A percentile compares a stretch with the other conserved stretches of the same genome.
Conservation (phyloP, 2,329 filamentous ascomycete genomes). For the Cytospora chrysosperma region DNA sequence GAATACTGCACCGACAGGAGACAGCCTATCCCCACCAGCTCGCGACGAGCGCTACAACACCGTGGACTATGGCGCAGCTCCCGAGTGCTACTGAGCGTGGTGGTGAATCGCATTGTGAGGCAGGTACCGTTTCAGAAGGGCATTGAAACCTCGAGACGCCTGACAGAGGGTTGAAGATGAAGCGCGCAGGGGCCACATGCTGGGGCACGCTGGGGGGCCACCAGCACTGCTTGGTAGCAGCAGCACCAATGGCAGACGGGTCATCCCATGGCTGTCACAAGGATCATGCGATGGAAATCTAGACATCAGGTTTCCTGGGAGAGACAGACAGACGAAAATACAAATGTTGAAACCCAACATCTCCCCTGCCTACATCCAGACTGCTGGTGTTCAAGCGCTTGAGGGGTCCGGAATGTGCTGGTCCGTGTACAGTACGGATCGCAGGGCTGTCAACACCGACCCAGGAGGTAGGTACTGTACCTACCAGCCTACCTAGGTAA, state of each 20-base stretch:
- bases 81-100: slow-evolving; percentile 6
- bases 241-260: not conserved
- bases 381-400: not conserved
- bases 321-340: too few relatives aligned
- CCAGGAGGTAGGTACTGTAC: too few relatives aligned
- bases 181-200: slow-evolving; percentile 22
- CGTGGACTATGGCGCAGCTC: slow-evolving; percentile 24
- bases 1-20: slow-evolving; percentile 5
- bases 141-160: slow-evolving; percentile 8
- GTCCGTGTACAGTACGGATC: not conserved
- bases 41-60: slow-evolving; percentile 16
- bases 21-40: slow-evolving; percentile 9
- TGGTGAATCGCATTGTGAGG: slow-evolving; percentile 22
- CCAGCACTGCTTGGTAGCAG: not conserved
- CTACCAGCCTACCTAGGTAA: not conserved
- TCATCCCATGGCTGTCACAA: too few relatives aligned
- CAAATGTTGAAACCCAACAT: not conserved
- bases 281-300: too few relatives aligned
- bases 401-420: not conserved
- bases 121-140: slow-evolving; percentile 21
- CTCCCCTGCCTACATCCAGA: not conserved
- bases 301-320: too few relatives aligned
- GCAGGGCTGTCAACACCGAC: too few relatives aligned
- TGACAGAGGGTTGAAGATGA: slow-evolving; percentile 15
- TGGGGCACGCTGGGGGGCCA: slow-evolving; percentile 6